These are phyloP conservation scores for Syncephalastrum sp. DNA, from an alignment of 371 early-diverging fungal genomes.

Conservation along the genomic window DNA sequence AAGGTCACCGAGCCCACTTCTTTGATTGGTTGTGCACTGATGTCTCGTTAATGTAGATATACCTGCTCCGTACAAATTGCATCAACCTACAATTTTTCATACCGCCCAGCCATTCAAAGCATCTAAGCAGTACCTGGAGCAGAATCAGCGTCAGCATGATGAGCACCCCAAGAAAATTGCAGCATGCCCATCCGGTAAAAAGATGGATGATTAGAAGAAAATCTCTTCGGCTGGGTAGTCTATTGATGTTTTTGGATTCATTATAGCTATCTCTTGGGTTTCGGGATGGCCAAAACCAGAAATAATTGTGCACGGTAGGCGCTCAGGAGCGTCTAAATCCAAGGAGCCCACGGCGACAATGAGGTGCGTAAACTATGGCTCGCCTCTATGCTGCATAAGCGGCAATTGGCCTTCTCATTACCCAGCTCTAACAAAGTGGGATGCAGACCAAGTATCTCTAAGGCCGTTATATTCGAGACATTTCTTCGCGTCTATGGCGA, in stretches of 20 bases:
- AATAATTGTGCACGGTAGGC: conserved; percentile 60
- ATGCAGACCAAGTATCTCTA: conserved; percentile 42
- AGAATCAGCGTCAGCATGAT: no score
- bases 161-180: no score
- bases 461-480: conserved; percentile 34
- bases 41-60: conserved; percentile 11
- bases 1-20: conserved; percentile 10
- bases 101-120: conserved; percentile 44
- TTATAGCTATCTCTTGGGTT: conserved; percentile 55
- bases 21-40: not conserved
- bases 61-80: conserved; percentile 24
- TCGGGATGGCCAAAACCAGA: conserved; percentile 43
- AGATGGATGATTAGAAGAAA: conserved; percentile 39
- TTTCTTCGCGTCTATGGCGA: conserved; percentile 9
- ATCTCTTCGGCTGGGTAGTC: conserved; percentile 25
- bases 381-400: conserved; percentile 4
- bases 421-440: not conserved
- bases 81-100: conserved; percentile 23
- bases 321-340: conserved; percentile 51
- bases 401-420: conserved; percentile 12
- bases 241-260: not conserved
- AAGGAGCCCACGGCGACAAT: conserved; percentile 44
- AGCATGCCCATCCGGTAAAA: conserved; percentile 9
- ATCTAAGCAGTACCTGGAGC: conserved; percentile 43
- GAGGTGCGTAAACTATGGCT: conserved; percentile 19